Conservation (phyloP, 2,329 filamentous ascomycete genomes). For the Alternaria tenuissima region DNA sequence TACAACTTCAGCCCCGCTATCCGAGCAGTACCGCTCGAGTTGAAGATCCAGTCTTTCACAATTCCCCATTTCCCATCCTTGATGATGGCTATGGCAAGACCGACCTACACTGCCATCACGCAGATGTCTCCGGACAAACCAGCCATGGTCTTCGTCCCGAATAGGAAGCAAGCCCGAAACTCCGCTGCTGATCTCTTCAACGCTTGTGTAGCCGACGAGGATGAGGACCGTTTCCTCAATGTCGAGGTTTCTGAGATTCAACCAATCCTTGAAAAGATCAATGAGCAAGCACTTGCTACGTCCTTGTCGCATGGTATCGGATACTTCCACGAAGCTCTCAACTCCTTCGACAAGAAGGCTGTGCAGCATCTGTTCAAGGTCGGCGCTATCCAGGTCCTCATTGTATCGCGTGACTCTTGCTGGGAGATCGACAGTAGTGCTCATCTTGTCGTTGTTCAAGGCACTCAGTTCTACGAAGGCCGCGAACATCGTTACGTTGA, state of each 20-base stretch:
- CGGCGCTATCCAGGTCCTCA: conserved; percentile 86
- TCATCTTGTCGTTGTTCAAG: conserved; percentile 95
- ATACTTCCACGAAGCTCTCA: conserved; percentile 96
- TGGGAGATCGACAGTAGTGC: conserved; percentile 92
- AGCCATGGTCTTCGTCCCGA: conserved; percentile 90
- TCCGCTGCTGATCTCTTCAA: conserved; percentile 87
- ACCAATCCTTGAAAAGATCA: conserved; percentile 81
- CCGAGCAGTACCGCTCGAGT: conserved; percentile 85
- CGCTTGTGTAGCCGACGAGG: conserved; percentile 86
- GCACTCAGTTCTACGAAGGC: conserved; percentile 96
- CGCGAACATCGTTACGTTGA: conserved; percentile 97
- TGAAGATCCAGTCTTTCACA: conserved; percentile 94
- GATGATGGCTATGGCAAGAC: conserved; percentile 98
- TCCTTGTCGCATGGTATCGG: conserved; percentile 93
- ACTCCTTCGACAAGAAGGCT: conserved; percentile 87
- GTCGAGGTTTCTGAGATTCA: conserved; percentile 81
- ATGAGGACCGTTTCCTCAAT: conserved; percentile 93
- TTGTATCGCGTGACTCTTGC: conserved; percentile 86
- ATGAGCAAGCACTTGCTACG: conserved; percentile 87
- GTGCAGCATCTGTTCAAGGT: conserved; percentile 91
- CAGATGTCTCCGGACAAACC: conserved; percentile 90
- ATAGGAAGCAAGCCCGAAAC: conserved; percentile 87
- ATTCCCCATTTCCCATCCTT: conserved; percentile 97
- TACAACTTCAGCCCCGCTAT: conserved; percentile 98
- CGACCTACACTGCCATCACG: conserved; percentile 86